These are phyloP conservation scores for Cryphonectria parasitica DNA, from an alignment of 2,329 filamentous ascomycete species.

Conservation along the genomic window DNA sequence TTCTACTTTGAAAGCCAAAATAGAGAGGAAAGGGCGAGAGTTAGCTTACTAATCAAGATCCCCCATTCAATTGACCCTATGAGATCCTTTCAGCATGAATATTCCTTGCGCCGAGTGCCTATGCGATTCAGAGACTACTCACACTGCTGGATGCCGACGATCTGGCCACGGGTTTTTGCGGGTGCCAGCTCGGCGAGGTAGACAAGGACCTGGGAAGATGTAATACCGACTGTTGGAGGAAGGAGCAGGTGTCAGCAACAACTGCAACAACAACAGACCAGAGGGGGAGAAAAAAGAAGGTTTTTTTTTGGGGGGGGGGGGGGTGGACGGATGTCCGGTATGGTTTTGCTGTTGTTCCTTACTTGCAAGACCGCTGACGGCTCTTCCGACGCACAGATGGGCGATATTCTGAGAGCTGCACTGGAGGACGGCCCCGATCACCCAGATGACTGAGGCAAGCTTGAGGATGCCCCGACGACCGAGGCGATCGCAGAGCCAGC, in stretches of 20 bases:
- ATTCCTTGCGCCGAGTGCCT: too few species aligned
- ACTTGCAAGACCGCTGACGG: conserved; percentile 66
- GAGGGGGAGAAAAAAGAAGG: not conserved
- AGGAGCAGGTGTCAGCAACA: not conserved
- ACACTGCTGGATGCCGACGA: conserved; percentile 69
- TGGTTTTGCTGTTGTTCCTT: not conserved
- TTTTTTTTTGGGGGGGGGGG: too few species aligned
- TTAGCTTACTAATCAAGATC: conserved; percentile 55
- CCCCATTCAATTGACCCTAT: conserved; percentile 77
- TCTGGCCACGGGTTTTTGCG: conserved; percentile 60
- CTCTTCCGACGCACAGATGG: conserved; percentile 73
- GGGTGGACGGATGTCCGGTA: too few species aligned
- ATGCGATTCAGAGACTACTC: conserved; percentile 42
- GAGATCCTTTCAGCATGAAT: too few species aligned
- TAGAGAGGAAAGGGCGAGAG: too few species aligned
- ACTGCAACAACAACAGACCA: not conserved
- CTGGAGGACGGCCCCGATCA: conserved; percentile 27
- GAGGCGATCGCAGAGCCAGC: conserved; percentile 54
- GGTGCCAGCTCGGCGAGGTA: conserved; percentile 71
- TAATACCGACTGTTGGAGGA: conserved; percentile 63
- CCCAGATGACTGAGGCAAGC: conserved; percentile 54
- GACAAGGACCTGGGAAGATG: conserved; percentile 71
- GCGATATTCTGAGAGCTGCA: conserved; percentile 55
- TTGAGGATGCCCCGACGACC: conserved; percentile 55
- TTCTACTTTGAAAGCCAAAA: not conserved